phyloP scores from a whole-genome alignment of 2,329 filamentous ascomycete genomes.

The Gaeumannomyces sp. region DNA sequence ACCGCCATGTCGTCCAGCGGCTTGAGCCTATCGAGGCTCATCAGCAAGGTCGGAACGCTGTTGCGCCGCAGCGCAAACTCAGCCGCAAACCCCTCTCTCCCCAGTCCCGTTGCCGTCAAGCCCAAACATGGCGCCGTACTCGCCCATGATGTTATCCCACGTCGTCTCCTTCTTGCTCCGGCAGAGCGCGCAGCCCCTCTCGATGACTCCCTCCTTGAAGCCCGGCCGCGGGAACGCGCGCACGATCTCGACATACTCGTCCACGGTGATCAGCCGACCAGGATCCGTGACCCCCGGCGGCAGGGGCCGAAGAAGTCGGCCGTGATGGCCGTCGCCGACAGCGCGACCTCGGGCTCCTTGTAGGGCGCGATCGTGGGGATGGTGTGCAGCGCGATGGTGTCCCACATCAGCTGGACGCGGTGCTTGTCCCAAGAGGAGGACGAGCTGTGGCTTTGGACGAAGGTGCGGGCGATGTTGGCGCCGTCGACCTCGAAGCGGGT shows the following conservation, averaged over 20 bases:
- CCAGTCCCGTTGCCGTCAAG: no score
- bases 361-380: slow-evolving; percentile 29
- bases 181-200: slow-evolving; percentile 33
- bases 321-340: slow-evolving; percentile 25
- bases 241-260: slow-evolving; percentile 27
- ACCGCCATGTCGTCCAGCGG: no score
- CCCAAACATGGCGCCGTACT: no score
- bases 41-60: no score
- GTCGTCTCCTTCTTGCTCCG: slow-evolving; percentile 33
- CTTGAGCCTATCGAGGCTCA: no score
- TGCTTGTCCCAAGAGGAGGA: slow-evolving; percentile 31
- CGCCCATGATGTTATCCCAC: slow-evolving; percentile 19
- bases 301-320: slow-evolving; percentile 32
- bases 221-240: slow-evolving; percentile 28
- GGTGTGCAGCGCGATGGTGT: slow-evolving; percentile 41
- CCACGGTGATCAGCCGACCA: slow-evolving; percentile 23
- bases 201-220: slow-evolving; percentile 28
- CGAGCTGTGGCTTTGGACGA: slow-evolving; percentile 23
- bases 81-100: no score
- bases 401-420: slow-evolving; percentile 40
- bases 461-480: slow-evolving; percentile 36
- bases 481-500: slow-evolving; percentile 46
- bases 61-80: no score
- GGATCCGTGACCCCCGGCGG: neutral
- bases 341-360: slow-evolving; percentile 36